Conservation (phyloP, 129 eudicot species). For the Saussurea involucrata region DNA sequence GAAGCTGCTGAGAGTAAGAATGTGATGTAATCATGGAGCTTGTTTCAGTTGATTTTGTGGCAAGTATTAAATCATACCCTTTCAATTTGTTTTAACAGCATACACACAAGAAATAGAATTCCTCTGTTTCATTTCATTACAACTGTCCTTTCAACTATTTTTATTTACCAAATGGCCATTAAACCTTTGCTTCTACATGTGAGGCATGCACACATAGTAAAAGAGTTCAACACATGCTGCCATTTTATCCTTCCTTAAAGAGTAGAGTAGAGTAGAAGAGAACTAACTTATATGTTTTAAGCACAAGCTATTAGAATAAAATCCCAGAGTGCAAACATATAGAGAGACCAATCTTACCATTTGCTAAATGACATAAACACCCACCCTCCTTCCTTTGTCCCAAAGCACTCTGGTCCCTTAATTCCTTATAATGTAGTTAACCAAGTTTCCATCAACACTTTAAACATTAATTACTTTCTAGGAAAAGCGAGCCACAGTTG, state of each 20-base stretch:
- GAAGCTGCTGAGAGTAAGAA: conserved; percentile 39
- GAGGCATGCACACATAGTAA: no score
- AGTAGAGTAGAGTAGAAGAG: background rate
- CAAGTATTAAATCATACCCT: background rate
- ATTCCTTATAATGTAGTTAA: background rate
- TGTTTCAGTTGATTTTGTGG: background rate
- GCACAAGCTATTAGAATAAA: background rate
- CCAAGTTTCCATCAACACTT: conserved; percentile 16
- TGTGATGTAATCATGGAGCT: background rate
- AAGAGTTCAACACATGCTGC: background rate
- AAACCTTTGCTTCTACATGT: no score
- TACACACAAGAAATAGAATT: background rate
- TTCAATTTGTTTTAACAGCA: background rate
- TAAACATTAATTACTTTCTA: conserved; percentile 16
- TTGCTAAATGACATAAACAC: conserved; percentile 11
- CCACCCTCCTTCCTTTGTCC: background rate
- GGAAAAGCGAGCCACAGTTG: conserved; percentile 30
- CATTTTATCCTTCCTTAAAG: background rate
- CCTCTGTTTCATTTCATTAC: background rate
- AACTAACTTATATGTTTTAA: background rate
- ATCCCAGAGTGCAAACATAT: conserved; percentile 1
- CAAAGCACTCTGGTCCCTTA: conserved; percentile 15
- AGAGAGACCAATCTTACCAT: background rate
- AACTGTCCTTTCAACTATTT: background rate
- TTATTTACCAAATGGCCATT: no score